phyloP scores from a whole-genome alignment of 1,139 yeast genomes.

The Hyphopichia fennica region DNA sequence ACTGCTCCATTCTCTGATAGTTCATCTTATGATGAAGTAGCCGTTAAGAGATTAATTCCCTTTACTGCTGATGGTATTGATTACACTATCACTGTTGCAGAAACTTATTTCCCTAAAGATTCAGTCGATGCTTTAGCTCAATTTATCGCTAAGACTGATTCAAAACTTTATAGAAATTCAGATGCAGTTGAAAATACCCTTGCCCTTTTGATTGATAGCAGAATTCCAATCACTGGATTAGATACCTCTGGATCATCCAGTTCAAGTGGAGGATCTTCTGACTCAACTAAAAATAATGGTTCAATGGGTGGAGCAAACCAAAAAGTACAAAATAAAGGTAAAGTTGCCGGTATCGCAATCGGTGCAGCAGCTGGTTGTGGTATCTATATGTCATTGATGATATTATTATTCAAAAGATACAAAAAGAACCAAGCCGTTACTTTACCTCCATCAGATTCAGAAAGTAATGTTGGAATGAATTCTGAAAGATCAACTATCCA shows the following conservation, averaged over 20 bases:
- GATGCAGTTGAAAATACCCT: constrained; percentile 47
- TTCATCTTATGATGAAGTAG: constrained; percentile 34
- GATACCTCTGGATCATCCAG: constrained; percentile 19
- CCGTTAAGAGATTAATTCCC: constrained; percentile 66
- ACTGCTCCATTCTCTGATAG: constrained; percentile 48
- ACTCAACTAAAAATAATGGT: constrained; percentile 29
- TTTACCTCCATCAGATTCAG: constrained; percentile 45
- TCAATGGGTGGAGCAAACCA: constrained; percentile 37
- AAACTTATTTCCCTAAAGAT: constrained; percentile 65
- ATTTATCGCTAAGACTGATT: constrained; percentile 41
- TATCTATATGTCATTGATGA: constrained; percentile 55
- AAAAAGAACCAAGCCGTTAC: constrained; percentile 37
- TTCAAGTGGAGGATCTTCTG: constrained; percentile 15
- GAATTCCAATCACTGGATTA: constrained; percentile 63
- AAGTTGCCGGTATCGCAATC: constrained; percentile 58
- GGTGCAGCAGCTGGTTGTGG: constrained; percentile 72
- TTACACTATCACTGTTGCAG: constrained; percentile 75
- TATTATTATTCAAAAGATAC: constrained; percentile 39
- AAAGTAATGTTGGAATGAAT: constrained; percentile 34
- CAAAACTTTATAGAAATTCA: constrained; percentile 52
- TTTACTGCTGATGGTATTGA: constrained; percentile 49
- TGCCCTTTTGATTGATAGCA: constrained; percentile 58
- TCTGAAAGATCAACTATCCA: constrained; percentile 16
- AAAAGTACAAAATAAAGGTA: constrained; percentile 31
- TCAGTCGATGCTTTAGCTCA: constrained; percentile 45